A percentile compares a stretch with the other conserved stretches of the same genome.
Evolutionary conservation across 148 eudicot genomes (phyloP).

Genomic region (Chenopodium formosanum): DNA sequence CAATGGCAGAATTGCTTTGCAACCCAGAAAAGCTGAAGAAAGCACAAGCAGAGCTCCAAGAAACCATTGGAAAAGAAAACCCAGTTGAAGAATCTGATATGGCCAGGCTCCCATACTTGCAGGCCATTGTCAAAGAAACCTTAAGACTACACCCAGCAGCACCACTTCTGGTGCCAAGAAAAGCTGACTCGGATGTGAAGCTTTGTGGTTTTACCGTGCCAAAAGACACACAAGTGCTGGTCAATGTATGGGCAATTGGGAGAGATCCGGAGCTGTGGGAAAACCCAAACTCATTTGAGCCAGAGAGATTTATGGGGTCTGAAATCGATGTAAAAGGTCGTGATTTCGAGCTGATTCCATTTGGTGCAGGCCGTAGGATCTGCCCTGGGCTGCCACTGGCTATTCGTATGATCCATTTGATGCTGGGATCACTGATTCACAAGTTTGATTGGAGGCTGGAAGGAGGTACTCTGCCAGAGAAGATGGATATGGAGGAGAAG

Average conservation of each 20-base stretch:
- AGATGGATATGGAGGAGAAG: slow-evolving; percentile 10
- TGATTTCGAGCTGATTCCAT: slow-evolving; percentile 21
- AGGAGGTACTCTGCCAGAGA: background rate
- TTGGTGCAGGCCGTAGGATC: slow-evolving; percentile 19
- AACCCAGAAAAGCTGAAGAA: slow-evolving; percentile 13
- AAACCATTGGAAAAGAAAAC: background rate
- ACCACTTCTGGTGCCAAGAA: slow-evolving; percentile 14
- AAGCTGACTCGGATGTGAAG: background rate
- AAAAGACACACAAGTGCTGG: slow-evolving; percentile 7
- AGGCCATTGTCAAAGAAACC: slow-evolving; percentile 16
- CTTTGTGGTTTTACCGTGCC: slow-evolving; percentile 10
- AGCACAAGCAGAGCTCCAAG: slow-evolving; percentile 12
- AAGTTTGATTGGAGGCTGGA: slow-evolving; percentile 20
- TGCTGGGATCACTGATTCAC: slow-evolving; percentile 16
- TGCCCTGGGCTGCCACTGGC: slow-evolving; percentile 18
- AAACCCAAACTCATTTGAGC: slow-evolving; percentile 10
- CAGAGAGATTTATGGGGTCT: slow-evolving; percentile 16
- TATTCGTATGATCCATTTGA: slow-evolving; percentile 16
- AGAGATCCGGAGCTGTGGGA: slow-evolving; percentile 14
- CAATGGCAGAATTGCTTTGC: slow-evolving; percentile 5
- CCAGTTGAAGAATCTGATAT: background rate
- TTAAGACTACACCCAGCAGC: slow-evolving; percentile 20
- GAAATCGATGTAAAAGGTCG: background rate
- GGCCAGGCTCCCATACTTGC: background rate
- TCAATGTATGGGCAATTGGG: slow-evolving; percentile 12